phyloP scores from a whole-genome alignment of 2,329 filamentous ascomycete genomes.

The Epichloe bromicola region DNA sequence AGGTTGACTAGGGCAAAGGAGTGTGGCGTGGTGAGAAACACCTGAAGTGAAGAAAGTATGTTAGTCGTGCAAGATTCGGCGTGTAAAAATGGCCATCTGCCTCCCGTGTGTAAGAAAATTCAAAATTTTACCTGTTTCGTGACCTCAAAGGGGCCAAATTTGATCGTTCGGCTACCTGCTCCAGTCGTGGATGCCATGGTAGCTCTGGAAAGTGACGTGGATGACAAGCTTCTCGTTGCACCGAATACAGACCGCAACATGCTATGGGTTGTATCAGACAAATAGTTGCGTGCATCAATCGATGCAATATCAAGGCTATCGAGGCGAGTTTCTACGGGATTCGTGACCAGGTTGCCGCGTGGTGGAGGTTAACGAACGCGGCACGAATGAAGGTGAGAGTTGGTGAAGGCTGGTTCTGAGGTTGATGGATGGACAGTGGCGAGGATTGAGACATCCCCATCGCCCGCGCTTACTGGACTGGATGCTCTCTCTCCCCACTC shows the following conservation, averaged over 20 bases:
- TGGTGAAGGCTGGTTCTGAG: too few relatives aligned
- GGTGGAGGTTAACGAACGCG: too few relatives aligned
- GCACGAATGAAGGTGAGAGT: too few relatives aligned
- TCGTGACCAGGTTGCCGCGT: too few relatives aligned
- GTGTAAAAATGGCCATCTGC: too few relatives aligned
- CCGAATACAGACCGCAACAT: background rate
- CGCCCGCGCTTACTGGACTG: too few relatives aligned
- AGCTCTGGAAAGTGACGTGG: slow-evolving; percentile 7
- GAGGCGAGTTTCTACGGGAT: too few relatives aligned
- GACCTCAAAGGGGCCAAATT: slow-evolving; percentile 67
- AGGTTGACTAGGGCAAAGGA: slow-evolving; percentile 90
- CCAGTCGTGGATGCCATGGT: slow-evolving; percentile 19
- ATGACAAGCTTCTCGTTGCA: slow-evolving; percentile 6
- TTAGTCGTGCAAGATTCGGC: background rate
- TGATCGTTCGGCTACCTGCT: slow-evolving; percentile 25
- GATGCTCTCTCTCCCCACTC: too few relatives aligned
- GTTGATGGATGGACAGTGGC: too few relatives aligned
- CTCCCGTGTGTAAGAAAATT: background rate
- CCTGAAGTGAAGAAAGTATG: slow-evolving; percentile 34
- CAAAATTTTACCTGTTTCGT: slow-evolving; percentile 48
- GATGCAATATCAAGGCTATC: too few relatives aligned
- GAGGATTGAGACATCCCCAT: too few relatives aligned
- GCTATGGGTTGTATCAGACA: background rate
- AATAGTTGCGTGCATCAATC: background rate
- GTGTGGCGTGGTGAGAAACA: slow-evolving; percentile 70